Percentiles rank a stretch among this genome's conserved stretches.
Conservation (phyloP, 305 asterid species). For the Ajuga reptans region DNA sequence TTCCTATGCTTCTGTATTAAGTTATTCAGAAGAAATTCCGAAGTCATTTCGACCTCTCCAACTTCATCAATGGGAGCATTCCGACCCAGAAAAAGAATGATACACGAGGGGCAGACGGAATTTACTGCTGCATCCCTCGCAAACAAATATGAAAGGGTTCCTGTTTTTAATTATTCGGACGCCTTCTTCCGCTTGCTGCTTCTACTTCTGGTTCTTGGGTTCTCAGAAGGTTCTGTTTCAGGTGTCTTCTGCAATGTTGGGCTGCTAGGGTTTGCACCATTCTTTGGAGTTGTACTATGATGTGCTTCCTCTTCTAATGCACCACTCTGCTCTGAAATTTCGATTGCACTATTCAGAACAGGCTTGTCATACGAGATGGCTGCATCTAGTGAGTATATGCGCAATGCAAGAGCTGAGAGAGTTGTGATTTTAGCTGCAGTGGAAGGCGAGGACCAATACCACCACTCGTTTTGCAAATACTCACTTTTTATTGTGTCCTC, state of each 20-base stretch:
- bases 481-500: slow-evolving; percentile 78
- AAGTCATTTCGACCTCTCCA: slow-evolving; percentile 12
- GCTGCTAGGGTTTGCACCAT: slow-evolving; percentile 33
- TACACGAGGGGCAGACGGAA: slow-evolving; percentile 10
- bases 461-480: slow-evolving; percentile 69
- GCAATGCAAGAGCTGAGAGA: slow-evolving; percentile 75
- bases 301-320: slow-evolving; percentile 40
- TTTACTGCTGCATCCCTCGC: background rate
- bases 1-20: slow-evolving; percentile 24
- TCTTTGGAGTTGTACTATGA: slow-evolving; percentile 25
- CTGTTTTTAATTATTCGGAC: slow-evolving; percentile 30
- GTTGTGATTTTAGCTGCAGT: slow-evolving; percentile 73
- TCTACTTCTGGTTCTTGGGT: slow-evolving; percentile 62
- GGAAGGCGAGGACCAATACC: slow-evolving; percentile 96
- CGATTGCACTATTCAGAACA: slow-evolving; percentile 21
- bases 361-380: slow-evolving; percentile 71
- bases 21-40: slow-evolving; percentile 21
- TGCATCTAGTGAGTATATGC: slow-evolving; percentile 67
- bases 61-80: slow-evolving; percentile 12
- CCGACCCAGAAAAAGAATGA: slow-evolving; percentile 7
- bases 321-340: slow-evolving; percentile 26
- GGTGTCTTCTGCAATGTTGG: slow-evolving; percentile 42
- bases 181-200: slow-evolving; percentile 62
- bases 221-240: slow-evolving; percentile 52
- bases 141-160: background rate